A percentile compares a stretch with the other conserved stretches of the same genome.
These are phyloP conservation scores for Linderniella brevidens DNA, from an alignment of 257 asterid species.

Conservation along the genomic window DNA sequence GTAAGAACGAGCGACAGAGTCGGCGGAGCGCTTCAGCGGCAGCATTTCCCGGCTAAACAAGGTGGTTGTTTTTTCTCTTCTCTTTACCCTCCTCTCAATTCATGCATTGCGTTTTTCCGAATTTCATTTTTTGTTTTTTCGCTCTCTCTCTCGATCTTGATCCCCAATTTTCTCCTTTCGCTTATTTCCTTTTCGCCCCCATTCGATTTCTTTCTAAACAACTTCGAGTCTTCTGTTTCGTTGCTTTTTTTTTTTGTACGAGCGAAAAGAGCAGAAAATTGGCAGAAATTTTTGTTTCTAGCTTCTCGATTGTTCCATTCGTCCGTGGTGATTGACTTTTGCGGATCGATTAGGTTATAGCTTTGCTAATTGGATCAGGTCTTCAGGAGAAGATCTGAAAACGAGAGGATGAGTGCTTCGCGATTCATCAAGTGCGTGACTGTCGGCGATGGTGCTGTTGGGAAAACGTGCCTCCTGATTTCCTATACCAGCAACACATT, in stretches of 20 bases:
- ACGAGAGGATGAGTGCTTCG: slow-evolving; percentile 20
- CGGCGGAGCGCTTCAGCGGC: too few species aligned
- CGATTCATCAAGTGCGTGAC: slow-evolving; percentile 27
- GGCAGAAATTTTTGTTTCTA: too few species aligned
- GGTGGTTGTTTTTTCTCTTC: too few species aligned
- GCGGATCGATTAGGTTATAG: not conserved
- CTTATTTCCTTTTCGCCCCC: not conserved
- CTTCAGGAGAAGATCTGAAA: slow-evolving; percentile 18
- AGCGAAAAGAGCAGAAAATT: not conserved
- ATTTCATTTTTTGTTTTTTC: not conserved
- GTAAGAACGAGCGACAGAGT: too few species aligned
- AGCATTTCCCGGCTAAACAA: too few species aligned
- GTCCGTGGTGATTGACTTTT: slow-evolving; percentile 1
- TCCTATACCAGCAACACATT: slow-evolving; percentile 41
- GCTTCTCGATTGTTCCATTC: too few species aligned
- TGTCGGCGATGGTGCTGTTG: slow-evolving; percentile 29
- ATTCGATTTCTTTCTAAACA: not conserved
- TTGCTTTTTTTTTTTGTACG: not conserved
- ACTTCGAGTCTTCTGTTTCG: not conserved
- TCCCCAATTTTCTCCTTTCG: slow-evolving; percentile 5
- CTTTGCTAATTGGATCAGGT: slow-evolving; percentile 9
- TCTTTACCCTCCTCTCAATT: too few species aligned
- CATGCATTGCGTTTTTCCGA: not conserved
- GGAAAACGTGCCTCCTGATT: slow-evolving; percentile 24
- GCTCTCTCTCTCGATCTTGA: slow-evolving; percentile 12